Evolutionary conservation across 768 basidiomycete species (phyloP).

Genomic region (Sporobolomyces pararoseus): DNA sequence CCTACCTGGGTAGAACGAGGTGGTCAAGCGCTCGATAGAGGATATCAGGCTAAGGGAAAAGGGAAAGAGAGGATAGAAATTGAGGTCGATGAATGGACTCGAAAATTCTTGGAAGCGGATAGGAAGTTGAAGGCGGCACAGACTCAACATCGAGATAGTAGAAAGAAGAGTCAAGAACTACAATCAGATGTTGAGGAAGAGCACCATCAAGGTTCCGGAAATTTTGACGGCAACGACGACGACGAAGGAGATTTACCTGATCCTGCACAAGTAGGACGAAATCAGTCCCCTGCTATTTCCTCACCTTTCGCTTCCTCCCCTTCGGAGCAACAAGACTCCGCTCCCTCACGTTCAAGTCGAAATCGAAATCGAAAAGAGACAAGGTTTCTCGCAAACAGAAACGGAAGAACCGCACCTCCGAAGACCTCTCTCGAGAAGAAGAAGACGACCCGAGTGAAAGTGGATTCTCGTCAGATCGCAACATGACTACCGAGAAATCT

Average conservation of each 20-base stretch:
- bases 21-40: neutral
- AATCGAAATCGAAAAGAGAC: no score
- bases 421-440: neutral
- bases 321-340: no score
- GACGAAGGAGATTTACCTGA: neutral
- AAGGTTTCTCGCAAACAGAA: no score
- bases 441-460: neutral
- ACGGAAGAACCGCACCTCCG: no score
- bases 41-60: neutral
- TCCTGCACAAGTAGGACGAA: neutral
- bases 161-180: no score
- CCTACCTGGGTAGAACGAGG: neutral
- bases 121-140: neutral
- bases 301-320: no score
- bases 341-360: no score
- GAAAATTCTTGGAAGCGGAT: slow-evolving; percentile 1
- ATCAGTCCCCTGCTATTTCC: no score
- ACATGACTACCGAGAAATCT: slow-evolving; percentile 6
- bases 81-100: slow-evolving; percentile 1
- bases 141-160: neutral
- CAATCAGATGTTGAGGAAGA: no score
- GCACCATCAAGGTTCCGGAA: neutral
- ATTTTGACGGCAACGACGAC: neutral
- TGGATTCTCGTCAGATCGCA: slow-evolving; percentile 1
- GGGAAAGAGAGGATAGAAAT: neutral